phyloP scores from a whole-genome alignment of 495 filamentous ascomycete genomes.

The Alectoria sarmentosa region DNA sequence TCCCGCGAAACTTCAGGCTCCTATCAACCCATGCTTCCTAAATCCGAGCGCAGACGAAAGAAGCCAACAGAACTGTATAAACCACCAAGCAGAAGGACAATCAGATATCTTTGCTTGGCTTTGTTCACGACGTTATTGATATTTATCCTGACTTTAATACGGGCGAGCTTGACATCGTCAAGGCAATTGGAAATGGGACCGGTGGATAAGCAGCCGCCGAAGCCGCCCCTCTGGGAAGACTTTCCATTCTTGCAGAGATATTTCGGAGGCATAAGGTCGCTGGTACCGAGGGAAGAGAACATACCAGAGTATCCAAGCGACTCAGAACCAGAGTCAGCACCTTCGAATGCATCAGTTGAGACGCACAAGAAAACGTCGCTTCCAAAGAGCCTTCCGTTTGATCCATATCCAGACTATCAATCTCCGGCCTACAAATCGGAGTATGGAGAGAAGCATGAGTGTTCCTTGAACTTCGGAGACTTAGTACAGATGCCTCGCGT shows the following conservation, averaged over 20 bases:
- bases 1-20: slow-evolving; percentile 48
- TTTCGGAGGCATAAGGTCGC: slow-evolving; percentile 67
- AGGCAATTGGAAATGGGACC: slow-evolving; percentile 44
- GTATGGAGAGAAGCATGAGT: slow-evolving; percentile 61
- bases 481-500: slow-evolving; percentile 58
- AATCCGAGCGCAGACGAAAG: slow-evolving; percentile 34
- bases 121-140: slow-evolving; percentile 60
- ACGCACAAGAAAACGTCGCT: slow-evolving; percentile 27
- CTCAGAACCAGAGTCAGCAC: slow-evolving; percentile 36
- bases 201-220: slow-evolving; percentile 41
- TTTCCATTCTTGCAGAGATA: slow-evolving; percentile 79
- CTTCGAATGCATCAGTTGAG: slow-evolving; percentile 17
- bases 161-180: slow-evolving; percentile 60
- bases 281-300: slow-evolving; percentile 56
- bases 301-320: slow-evolving; percentile 64
- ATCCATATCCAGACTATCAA: slow-evolving; percentile 61
- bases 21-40: slow-evolving; percentile 50
- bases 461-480: slow-evolving; percentile 62
- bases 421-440: slow-evolving; percentile 50
- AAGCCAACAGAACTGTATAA: slow-evolving; percentile 46
- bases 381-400: slow-evolving; percentile 53
- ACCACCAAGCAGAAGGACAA: slow-evolving; percentile 51
- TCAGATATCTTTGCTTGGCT: slow-evolving; percentile 64
- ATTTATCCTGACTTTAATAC: slow-evolving; percentile 64
- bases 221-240: slow-evolving; percentile 69